phyloP scores from a whole-genome alignment of 306 rosid species.

The Dalbergia oliveri region DNA sequence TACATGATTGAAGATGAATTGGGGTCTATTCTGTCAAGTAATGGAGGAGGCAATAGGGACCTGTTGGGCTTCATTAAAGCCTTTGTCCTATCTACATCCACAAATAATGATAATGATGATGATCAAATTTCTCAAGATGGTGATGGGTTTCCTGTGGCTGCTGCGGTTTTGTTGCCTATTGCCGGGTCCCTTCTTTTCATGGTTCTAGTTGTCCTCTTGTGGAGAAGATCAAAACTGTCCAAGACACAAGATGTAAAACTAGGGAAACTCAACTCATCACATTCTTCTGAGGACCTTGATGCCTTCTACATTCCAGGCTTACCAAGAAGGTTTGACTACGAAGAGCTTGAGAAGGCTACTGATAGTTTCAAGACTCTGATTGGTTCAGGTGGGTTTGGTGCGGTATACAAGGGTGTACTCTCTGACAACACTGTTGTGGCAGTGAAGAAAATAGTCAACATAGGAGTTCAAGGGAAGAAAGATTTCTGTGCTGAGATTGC shows the following conservation, averaged over 20 bases:
- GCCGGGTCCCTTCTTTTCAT: constrained; percentile 58
- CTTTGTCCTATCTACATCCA: constrained; percentile 33
- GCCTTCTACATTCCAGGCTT: constrained; percentile 87
- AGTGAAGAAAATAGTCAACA: constrained; percentile 81
- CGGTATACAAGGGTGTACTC: constrained; percentile 81
- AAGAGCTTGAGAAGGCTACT: constrained; percentile 80
- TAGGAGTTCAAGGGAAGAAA: constrained; percentile 84
- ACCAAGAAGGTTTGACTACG: constrained; percentile 78
- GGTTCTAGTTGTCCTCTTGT: constrained; percentile 60
- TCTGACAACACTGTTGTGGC: constrained; percentile 80
- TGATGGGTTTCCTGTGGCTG: constrained; percentile 60
- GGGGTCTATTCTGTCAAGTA: constrained; percentile 66
- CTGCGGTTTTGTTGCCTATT: constrained; percentile 70
- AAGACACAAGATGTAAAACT: constrained; percentile 52
- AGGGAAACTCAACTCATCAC: constrained; percentile 53
- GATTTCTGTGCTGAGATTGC: constrained; percentile 95
- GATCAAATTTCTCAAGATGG: constrained; percentile 33
- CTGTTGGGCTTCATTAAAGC: constrained; percentile 71
- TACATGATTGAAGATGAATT: constrained; percentile 63
- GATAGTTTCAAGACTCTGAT: constrained; percentile 74
- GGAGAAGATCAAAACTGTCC: constrained; percentile 60
- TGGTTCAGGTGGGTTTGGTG: constrained; percentile 93
- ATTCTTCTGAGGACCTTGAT: constrained; percentile 69
- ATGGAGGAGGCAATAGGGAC: constrained; percentile 38
- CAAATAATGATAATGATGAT: background rate